These are phyloP conservation scores for Melaleuca quinquenervia DNA, from an alignment of 345 rosid species.

Conservation along the genomic window DNA sequence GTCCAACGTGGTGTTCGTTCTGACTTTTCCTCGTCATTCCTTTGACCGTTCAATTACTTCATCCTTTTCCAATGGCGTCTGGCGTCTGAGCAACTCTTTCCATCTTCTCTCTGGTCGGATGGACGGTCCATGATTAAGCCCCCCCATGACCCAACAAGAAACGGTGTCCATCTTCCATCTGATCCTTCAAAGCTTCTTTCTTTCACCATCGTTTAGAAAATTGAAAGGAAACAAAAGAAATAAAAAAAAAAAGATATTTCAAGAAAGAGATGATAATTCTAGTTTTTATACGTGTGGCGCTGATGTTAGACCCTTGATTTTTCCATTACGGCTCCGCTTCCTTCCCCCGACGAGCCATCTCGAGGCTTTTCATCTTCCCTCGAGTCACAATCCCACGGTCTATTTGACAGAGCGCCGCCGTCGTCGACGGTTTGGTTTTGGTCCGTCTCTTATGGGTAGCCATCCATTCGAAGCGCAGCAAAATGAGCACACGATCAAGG, in stretches of 20 bases:
- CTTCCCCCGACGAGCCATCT: not conserved
- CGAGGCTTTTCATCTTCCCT: not conserved
- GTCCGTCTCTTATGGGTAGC: not conserved
- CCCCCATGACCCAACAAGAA: not conserved
- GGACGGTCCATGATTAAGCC: no score
- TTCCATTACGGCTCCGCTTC: not conserved
- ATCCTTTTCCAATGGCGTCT: not conserved
- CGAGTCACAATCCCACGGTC: not conserved
- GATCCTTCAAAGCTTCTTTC: not conserved
- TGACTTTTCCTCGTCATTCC: not conserved
- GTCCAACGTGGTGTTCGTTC: not conserved
- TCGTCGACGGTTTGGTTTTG: not conserved
- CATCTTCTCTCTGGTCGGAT: not conserved
- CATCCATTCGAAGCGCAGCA: not conserved
- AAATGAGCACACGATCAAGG: not conserved
- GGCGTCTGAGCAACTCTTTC: not conserved
- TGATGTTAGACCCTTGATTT: not conserved
- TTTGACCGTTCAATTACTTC: no score
- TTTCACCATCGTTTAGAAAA: not conserved
- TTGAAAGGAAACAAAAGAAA: no score
- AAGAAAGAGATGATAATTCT: not conserved
- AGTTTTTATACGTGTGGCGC: not conserved
- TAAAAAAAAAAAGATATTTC: not conserved
- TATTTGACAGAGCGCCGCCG: not conserved
- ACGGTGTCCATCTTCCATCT: not conserved